Base-by-base conservation (phyloP, 306 rosid species). In the Prunus mume region DNA sequence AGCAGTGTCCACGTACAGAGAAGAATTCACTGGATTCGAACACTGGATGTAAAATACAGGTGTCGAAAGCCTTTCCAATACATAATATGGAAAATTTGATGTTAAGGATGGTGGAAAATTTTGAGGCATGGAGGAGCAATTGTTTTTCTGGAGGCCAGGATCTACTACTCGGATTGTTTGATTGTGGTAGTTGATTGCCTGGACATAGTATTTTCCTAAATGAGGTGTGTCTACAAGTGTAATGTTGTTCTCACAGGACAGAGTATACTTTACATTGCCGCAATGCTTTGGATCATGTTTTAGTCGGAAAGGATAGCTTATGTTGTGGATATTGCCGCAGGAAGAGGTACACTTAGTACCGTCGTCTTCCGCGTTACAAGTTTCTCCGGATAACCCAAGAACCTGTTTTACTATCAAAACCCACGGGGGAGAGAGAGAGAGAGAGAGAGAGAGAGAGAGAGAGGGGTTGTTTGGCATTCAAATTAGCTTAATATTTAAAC, bases 221-320 rank as follows among this genome's bases (percentile, higher is more conserved):
- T 27, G 45, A 17, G 46, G 12, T 4, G 72, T 6, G n/a, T 11
- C n/a, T 1, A 78, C 1, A 15, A 71, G 14, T 0, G 90, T 30
- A 2, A 3, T 9, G 62, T 86, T 63, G 24, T 83, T 58, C 30
- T 80, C 82, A 14, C 90, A 87, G 1, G 47, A 55, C 9, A 87
- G 10, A 8, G 18, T 79, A 54, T 71, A 77, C 2, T 0, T 2
- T 0, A 0, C 3, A 5, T 25, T 0, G 2, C 90, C 86, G 4
- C 86, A 84, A 1, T 6, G 0, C 1, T 0, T 0, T 11, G 82
- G 85, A 8, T 83, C 87, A 3, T 22, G 60, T 4, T n/a, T 27
- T 2, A 85, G 68, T 58, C 82, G 43, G 49, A 82, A 85, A 38
- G 88, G 84, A 32, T 9, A 54, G 25, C 69, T 79, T 49, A 85